Evolutionary conservation across 495 filamentous ascomycete genomes (phyloP).

Genomic region (Sordaria brevicollis): DNA sequence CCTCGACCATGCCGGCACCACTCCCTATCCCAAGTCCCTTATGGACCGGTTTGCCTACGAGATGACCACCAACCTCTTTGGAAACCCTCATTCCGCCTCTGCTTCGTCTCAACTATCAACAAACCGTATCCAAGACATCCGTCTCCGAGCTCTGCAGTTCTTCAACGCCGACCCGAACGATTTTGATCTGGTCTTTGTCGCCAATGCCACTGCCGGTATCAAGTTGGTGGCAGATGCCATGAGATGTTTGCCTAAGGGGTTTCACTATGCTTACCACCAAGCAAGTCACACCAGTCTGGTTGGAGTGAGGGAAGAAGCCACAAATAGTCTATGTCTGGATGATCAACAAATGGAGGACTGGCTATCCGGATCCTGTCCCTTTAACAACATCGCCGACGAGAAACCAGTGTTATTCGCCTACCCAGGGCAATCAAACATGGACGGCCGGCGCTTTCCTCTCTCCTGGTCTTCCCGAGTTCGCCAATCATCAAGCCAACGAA

Average conservation of each 20-base stretch:
- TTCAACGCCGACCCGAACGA: constrained; percentile 76
- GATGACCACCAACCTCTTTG: constrained; percentile 69
- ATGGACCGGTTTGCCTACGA: constrained; percentile 68
- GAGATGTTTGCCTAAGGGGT: constrained; percentile 51
- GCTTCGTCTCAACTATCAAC: constrained; percentile 69
- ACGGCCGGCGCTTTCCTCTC: constrained; percentile 66
- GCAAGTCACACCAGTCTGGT: constrained; percentile 85
- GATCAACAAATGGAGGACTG: constrained; percentile 61
- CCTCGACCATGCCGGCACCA: constrained; percentile 89
- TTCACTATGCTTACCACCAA: constrained; percentile 74
- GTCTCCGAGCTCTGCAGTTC: constrained; percentile 61
- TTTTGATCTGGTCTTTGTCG: constrained; percentile 85
- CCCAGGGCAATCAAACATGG: constrained; percentile 89
- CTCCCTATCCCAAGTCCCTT: constrained; percentile 68
- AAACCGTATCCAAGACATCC: constrained; percentile 62
- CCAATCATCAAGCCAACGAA: constrained; percentile 12
- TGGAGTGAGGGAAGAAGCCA: constrained; percentile 66
- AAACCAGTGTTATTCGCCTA: constrained; percentile 59
- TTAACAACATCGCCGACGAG: constrained; percentile 1
- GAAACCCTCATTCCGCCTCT: constrained; percentile 87
- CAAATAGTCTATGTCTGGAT: constrained; percentile 53
- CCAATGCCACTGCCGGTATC: constrained; percentile 85
- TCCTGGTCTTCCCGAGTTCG: constrained; percentile 55
- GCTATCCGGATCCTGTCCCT: constrained; percentile 31
- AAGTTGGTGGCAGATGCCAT: constrained; percentile 76